Base-by-base conservation (phyloP, 371 early-diverging fungal genomes). In the Rhizopus microsporus region DNA sequence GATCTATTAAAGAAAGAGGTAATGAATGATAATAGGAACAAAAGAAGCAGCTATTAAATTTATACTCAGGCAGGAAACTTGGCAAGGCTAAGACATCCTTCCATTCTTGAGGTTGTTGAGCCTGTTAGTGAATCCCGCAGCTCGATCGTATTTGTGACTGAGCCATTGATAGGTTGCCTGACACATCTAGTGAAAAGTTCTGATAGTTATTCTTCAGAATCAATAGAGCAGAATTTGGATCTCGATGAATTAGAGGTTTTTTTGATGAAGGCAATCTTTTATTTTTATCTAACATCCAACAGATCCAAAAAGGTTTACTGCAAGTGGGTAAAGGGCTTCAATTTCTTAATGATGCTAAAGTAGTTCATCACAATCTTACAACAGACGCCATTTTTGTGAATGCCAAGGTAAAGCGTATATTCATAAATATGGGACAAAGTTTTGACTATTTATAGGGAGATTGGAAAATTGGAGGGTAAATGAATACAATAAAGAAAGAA, bases 401-500 rank as follows among this genome's bases (percentile, higher is more conserved):
- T 63, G 78, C 85, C 35, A 85, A 79, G 74, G 88, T 91, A 53
- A 81, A 77, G 44, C 2, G 23, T 23, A 79, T 75, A 29, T 23
- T 5, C 42, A 33, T 12, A 1, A 15, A 13, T 9, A 2, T 39
- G 10, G 13, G 8, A 13, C 2, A 16, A 23, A 17, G 5, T 47
- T 30, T 4, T 34, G 5, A 31, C 0, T 23, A 13, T 42, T 15
- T 30, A 46, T 73, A 89, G 75, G 92, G 95, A 16, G 95, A 94
- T 69, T 94, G 95, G 95, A 94, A 94, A 67, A 79, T 94, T 59
- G 89, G 88, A 60, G 93, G 93, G 72, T 89, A 81, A 60, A 46
- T 29, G 10, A 7, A 32, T 16, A 5, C 40, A 32, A 39, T 23
- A 44, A 13, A 32, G 9, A 37, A 40, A 29, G 23, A 35, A 42